Percentiles rank a stretch among this genome's conserved stretches.
These are phyloP conservation scores for Soucietia sequanensis DNA, from an alignment of 805 yeast species.

Conservation along the genomic window DNA sequence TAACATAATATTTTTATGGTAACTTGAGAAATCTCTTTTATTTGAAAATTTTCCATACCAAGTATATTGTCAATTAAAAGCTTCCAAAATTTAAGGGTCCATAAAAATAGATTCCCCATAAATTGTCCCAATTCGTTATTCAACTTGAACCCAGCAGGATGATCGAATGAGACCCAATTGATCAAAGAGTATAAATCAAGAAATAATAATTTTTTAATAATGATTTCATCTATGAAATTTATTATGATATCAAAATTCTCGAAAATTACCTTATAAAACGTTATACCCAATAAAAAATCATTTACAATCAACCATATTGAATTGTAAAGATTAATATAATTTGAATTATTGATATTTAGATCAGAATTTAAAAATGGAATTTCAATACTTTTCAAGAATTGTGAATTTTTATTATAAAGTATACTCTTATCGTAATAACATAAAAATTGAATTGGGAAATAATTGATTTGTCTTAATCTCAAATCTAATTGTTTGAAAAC, in stretches of 20 bases:
- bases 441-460: constrained; percentile 76
- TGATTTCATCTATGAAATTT: constrained; percentile 18
- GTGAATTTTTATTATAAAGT: constrained; percentile 33
- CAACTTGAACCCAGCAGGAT: constrained; percentile 92
- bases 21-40: not conserved
- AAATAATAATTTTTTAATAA: constrained; percentile 43
- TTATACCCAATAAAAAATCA: constrained; percentile 73
- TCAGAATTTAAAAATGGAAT: constrained; percentile 35
- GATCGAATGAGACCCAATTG: constrained; percentile 68
- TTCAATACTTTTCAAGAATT: constrained; percentile 43
- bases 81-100: constrained; percentile 78
- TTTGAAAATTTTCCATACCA: not conserved
- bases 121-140: constrained; percentile 84
- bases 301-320: constrained; percentile 84
- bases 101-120: constrained; percentile 79
- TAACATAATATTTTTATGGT: constrained; percentile 20
- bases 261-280: constrained; percentile 48
- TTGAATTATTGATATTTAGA: constrained; percentile 41
- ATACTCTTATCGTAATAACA: constrained; percentile 47
- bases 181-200: constrained; percentile 49
- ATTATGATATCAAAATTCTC: constrained; percentile 24
- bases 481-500: constrained; percentile 78
- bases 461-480: constrained; percentile 70
- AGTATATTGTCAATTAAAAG: not conserved
- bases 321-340: constrained; percentile 79